Percentiles rank a stretch among this genome's conserved stretches.
Conservation (phyloP, 2,329 filamentous ascomycete genomes). For the Aspergillus alliaceus region DNA sequence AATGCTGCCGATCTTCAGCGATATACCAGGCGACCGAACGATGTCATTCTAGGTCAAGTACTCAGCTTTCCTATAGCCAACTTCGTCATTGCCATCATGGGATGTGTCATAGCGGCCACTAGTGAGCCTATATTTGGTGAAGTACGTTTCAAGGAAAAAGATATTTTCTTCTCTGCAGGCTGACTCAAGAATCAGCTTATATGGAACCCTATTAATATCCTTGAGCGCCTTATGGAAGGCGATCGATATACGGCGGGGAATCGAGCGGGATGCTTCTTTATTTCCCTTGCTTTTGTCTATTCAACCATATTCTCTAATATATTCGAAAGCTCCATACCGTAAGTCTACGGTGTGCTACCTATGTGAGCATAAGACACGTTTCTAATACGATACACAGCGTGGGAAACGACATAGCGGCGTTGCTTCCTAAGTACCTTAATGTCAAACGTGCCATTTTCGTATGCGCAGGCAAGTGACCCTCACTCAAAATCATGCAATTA, state of each 20-base stretch:
- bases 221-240: slow-evolving; percentile 37
- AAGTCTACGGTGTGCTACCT: neutral
- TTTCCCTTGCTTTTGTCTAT: slow-evolving; percentile 44
- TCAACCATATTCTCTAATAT: slow-evolving; percentile 47
- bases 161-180: too few relatives aligned
- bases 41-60: slow-evolving; percentile 44
- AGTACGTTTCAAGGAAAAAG: slow-evolving; percentile 3
- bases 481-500: neutral
- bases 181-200: slow-evolving; percentile 32
- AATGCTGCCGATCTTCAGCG: slow-evolving; percentile 48
- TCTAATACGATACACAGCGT: slow-evolving; percentile 19
- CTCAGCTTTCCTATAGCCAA: slow-evolving; percentile 44
- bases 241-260: slow-evolving; percentile 36
- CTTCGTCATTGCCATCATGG: slow-evolving; percentile 40
- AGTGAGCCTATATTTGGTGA: slow-evolving; percentile 32
- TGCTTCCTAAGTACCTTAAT: slow-evolving; percentile 42
- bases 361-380: too few relatives aligned
- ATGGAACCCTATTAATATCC: slow-evolving; percentile 37
- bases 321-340: slow-evolving; percentile 44
- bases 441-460: slow-evolving; percentile 43
- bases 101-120: slow-evolving; percentile 39
- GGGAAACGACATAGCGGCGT: slow-evolving; percentile 39
- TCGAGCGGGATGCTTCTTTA: slow-evolving; percentile 43
- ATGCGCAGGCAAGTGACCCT: slow-evolving; percentile 21
- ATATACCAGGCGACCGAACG: slow-evolving; percentile 42